Conservation (phyloP, 108 stramenopile genomes). For the Fragilaria crotonensis region DNA sequence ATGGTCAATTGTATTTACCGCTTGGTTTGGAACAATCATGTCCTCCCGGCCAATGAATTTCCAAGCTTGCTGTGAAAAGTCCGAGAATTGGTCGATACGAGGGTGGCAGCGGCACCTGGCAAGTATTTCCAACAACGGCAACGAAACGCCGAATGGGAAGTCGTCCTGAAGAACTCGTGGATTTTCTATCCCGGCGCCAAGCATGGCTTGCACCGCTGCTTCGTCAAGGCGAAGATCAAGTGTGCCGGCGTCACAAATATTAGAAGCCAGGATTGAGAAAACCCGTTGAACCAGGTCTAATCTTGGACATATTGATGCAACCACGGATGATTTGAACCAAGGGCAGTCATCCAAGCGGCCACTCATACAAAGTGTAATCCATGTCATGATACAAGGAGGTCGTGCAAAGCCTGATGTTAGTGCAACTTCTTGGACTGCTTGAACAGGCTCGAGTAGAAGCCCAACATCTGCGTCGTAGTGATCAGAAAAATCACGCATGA, state of each 20-base stretch:
- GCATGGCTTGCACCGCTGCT: slow-evolving; percentile 32
- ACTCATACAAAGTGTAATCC: slow-evolving; percentile 8
- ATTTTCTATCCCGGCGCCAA: slow-evolving; percentile 62
- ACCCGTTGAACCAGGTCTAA: not conserved
- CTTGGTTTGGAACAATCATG: slow-evolving; percentile 18
- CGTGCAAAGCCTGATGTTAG: slow-evolving; percentile 1
- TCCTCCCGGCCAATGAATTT: slow-evolving; percentile 77
- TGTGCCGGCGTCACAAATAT: not conserved
- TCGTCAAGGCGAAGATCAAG: slow-evolving; percentile 16
- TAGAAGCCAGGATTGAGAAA: not conserved
- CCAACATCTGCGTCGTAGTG: too few species aligned
- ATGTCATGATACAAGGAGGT: slow-evolving; percentile 36
- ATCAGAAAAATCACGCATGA: slow-evolving; percentile 15
- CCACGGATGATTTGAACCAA: not conserved
- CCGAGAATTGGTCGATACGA: slow-evolving; percentile 1
- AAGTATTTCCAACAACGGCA: slow-evolving; percentile 68
- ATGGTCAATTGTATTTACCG: not conserved
- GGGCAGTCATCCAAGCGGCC: not conserved
- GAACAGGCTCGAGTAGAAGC: too few species aligned
- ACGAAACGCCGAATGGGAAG: slow-evolving; percentile 46
- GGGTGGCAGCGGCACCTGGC: slow-evolving; percentile 49
- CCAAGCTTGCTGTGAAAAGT: slow-evolving; percentile 43
- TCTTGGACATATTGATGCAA: not conserved
- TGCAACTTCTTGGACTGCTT: not conserved
- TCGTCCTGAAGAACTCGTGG: slow-evolving; percentile 33